phyloP scores from a whole-genome alignment of 1,284 basidiomycete species.

The Moniliella sp. region DNA sequence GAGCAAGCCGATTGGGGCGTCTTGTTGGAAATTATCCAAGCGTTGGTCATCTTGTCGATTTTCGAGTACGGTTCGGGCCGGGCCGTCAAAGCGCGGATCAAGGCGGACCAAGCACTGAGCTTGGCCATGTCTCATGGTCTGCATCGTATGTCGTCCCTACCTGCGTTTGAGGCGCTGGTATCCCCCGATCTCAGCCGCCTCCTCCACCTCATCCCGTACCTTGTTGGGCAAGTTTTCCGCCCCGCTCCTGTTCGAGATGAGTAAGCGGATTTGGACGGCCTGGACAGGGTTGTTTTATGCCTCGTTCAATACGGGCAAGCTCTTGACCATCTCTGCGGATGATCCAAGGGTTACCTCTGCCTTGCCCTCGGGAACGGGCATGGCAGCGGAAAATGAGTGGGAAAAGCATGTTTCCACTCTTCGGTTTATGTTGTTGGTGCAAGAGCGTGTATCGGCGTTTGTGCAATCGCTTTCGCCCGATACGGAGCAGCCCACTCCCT shows the following conservation, averaged over 20 bases:
- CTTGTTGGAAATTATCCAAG: constrained; percentile 18
- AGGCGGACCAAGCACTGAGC: constrained; percentile 24
- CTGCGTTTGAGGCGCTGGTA: too few species aligned
- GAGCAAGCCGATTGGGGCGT: constrained; percentile 7
- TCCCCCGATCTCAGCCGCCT: too few species aligned
- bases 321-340: constrained; percentile 22
- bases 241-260: constrained; percentile 16
- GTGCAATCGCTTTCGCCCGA: too few species aligned
- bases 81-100: constrained; percentile 20
- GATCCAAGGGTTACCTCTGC: constrained; percentile 22
- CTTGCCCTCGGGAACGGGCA: too few species aligned
- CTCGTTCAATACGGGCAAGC: constrained; percentile 19
- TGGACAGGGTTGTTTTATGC: constrained; percentile 10
- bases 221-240: background rate
- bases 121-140: constrained; percentile 24
- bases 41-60: constrained; percentile 16
- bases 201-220: constrained; percentile 1
- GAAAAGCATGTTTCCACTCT: constrained; percentile 12
- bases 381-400: constrained; percentile 11
- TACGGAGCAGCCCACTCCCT: too few species aligned
- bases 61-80: constrained; percentile 24
- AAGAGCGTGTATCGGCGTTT: constrained; percentile 20
- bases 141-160: too few species aligned
- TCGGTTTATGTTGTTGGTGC: constrained; percentile 18
- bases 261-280: constrained; percentile 19